Base-by-base conservation (phyloP, 2,329 filamentous ascomycete species). In the Ascosphaera apis region DNA sequence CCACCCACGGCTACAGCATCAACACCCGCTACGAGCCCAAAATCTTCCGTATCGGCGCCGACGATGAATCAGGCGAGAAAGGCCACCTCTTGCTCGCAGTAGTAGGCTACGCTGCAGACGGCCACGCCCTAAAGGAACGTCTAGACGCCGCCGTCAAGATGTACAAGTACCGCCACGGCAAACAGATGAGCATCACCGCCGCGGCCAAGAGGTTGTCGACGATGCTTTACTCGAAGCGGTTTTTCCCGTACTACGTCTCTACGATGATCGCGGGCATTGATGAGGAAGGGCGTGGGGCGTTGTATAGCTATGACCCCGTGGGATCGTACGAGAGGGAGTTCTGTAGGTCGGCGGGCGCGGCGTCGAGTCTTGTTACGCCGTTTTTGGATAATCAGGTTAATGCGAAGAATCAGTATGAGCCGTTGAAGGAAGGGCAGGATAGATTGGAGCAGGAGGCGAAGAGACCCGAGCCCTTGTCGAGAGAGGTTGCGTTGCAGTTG, bases 331-430 rank as follows among this genome's bases (percentile, higher is more conserved):
- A 98, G 66, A 67, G 88, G 45, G 88, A 98, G 62, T 81, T 91
- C 62, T 93, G 84, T 62, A 74, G 86, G 44, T 84, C 88, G 25
- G 88, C 81, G 31, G 88, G 88, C 48, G 84, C 88, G 11, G 84
- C 84, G 15, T 77, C 82, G 37, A 88, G 80, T 50, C 62, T 98
- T 57, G 98, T 98, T 60, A 98, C 93, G 80, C 88, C 88, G 1
- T 98, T 98, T 67, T 62, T 98, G 51, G 88, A 98, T 58, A 98
- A 98, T 57, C 91, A 98, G 61, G 88, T 98, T 64, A 95, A 95
- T 63, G 86, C 86, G 67, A 98, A 93, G 70, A 98, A 98, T 57
- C 86, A 93, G 64, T 91, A 92, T 54, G 67, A 88, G 38, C 83
- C 86, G 8, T 80, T 76, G 33, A 86, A 79, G 48, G 83, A 82